phyloP scores from a whole-genome alignment of 352 stramenopile genomes.

The Phytophthora europaea region DNA sequence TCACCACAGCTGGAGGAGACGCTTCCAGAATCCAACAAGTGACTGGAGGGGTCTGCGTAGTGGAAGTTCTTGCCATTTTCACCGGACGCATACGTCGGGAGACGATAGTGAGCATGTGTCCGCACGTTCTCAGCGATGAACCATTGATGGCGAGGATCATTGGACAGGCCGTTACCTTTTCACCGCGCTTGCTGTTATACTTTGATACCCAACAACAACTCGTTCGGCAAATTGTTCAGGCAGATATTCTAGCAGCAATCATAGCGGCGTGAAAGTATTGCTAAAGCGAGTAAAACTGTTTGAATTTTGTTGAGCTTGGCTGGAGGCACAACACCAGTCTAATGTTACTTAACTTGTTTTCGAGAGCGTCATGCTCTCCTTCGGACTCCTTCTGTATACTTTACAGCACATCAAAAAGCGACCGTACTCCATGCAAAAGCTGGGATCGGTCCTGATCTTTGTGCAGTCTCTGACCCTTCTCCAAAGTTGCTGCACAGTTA shows the following conservation, averaged over 20 bases:
- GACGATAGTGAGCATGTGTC: background rate
- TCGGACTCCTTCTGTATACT: background rate
- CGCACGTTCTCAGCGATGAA: background rate
- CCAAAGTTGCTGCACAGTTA: slow-evolving; percentile 47
- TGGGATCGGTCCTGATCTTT: background rate
- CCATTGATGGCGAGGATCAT: background rate
- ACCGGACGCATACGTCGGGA: background rate
- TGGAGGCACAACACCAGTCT: no score
- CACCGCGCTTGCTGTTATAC: background rate
- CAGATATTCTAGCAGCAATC: background rate
- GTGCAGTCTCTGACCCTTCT: slow-evolving; percentile 24
- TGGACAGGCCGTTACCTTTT: background rate
- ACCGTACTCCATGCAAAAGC: slow-evolving; percentile 23
- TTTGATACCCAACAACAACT: background rate
- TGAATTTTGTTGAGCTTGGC: no score
- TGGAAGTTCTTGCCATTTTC: background rate
- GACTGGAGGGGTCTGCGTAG: background rate
- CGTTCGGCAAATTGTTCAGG: background rate
- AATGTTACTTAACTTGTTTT: no score
- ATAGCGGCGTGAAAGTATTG: background rate
- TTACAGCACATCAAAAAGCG: slow-evolving; percentile 46
- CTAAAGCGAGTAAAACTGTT: no score
- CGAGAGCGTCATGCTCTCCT: background rate
- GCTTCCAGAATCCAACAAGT: background rate
- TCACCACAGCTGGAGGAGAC: background rate